Base-by-base conservation (phyloP, 176 grass and related monocot species). In the Avena eriantha region DNA sequence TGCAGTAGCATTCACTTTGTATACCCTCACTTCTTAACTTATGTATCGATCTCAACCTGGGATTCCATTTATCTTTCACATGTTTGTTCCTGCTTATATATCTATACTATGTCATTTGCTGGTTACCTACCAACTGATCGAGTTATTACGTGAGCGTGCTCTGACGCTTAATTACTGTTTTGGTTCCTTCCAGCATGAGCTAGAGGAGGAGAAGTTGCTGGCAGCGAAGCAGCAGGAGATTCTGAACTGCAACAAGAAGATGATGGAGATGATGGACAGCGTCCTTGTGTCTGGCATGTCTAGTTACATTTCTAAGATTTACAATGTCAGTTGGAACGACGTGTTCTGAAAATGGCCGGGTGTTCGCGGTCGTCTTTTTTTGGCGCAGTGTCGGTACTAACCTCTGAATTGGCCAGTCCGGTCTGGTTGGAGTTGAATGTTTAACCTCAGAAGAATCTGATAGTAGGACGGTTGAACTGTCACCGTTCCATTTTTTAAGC, bases 171-270 rank as follows among this genome's bases (percentile, higher is more conserved):
- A 13, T 46, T 73, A 8, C 68, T 86, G 57, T 3, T 61, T 53
- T 56, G 45, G 49, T 80, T 80, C 4, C 71, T 80, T 80, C 4
- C 71, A 96, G 94, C 85, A 82, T 73, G 75, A 93, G 41, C 39
- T 91, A 74, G 77, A 87, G 39, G 34, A 80, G 47, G 89, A 93
- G 56, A 53, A 85, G 53, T 36, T 83, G n/a, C 89, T 96, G 1
- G 91, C 88, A 65, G 81, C 60, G 67, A 77, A 88, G 75, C 83
- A 90, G 76, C 81, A 91, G 78, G 86, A 95, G 43, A 64, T 22
- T 31, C 50, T 95, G 58, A 73, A 79, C 46, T 76, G 22, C 33
- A 79, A 89, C 36, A 71, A 89, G 81, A 83, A 73, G 84, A 91
- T 91, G 67, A 80, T 89, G 74, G 89, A 86, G 18, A 22, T 78